Evolutionary conservation across 148 eudicot genomes (phyloP).

Genomic region (Chenopodium quinoa): DNA sequence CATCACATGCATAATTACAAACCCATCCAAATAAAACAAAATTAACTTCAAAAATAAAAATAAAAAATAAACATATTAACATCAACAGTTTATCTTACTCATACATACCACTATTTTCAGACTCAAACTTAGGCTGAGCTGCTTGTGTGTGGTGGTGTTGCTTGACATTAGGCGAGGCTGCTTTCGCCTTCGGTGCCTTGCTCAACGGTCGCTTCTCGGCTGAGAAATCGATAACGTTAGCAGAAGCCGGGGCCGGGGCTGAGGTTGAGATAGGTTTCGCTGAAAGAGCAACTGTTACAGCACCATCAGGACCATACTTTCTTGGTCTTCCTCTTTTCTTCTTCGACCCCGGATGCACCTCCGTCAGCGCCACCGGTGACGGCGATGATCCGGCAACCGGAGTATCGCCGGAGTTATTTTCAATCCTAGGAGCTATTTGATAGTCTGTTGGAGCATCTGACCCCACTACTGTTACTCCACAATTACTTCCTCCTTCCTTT

Average conservation of each 20-base stretch:
- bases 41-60: too few species aligned
- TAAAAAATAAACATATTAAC: too few species aligned
- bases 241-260: constrained; percentile 27
- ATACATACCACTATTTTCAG: constrained; percentile 49
- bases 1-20: neutral
- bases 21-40: constrained; percentile 12
- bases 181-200: constrained; percentile 31
- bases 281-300: constrained; percentile 49
- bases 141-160: constrained; percentile 32
- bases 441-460: constrained; percentile 92
- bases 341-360: constrained; percentile 26
- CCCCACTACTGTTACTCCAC: constrained; percentile 82
- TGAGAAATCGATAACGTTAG: constrained; percentile 80
- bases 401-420: constrained; percentile 12
- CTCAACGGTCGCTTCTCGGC: constrained; percentile 59
- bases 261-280: constrained; percentile 76
- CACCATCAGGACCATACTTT: constrained; percentile 83
- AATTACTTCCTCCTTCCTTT: constrained; percentile 43
- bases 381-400: constrained; percentile 42
- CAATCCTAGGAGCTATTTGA: constrained; percentile 67
- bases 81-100: too few species aligned
- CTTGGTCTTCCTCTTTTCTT: constrained; percentile 95
- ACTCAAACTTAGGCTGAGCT: constrained; percentile 51
- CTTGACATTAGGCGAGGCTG: constrained; percentile 27
- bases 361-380: constrained; percentile 29